Evolutionary conservation across 1,284 basidiomycete species (phyloP).

Genomic region (Volvariella volvacea): DNA sequence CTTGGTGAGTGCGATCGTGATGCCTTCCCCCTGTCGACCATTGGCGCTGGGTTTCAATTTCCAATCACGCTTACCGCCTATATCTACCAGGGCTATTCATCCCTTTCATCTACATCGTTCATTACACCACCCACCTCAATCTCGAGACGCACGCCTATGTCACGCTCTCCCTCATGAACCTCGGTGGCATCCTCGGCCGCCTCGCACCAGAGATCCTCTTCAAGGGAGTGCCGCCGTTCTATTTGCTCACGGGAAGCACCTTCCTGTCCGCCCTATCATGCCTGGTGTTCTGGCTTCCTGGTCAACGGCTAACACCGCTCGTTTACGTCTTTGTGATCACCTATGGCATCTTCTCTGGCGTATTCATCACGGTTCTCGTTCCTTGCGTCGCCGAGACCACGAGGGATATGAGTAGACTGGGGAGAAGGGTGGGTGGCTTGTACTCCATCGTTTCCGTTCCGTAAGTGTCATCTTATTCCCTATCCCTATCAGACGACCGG

Average conservation of each 20-base stretch:
- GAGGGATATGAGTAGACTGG: too few relatives aligned
- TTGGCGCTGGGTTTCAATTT: too few relatives aligned
- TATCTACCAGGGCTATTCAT: slow-evolving; percentile 52
- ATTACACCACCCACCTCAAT: slow-evolving; percentile 38
- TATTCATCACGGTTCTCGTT: slow-evolving; percentile 54
- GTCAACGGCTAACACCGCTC: slow-evolving; percentile 31
- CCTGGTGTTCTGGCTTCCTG: slow-evolving; percentile 50
- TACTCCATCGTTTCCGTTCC: too few relatives aligned
- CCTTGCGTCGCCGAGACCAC: slow-evolving; percentile 62
- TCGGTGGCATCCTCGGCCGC: slow-evolving; percentile 55
- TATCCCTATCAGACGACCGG: too few relatives aligned
- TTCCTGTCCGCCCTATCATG: slow-evolving; percentile 53
- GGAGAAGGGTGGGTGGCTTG: too few relatives aligned
- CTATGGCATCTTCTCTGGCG: slow-evolving; percentile 53
- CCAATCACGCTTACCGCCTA: slow-evolving; percentile 1
- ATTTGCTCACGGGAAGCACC: slow-evolving; percentile 52
- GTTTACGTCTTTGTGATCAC: slow-evolving; percentile 42
- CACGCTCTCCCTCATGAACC: slow-evolving; percentile 58
- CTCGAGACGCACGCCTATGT: slow-evolving; percentile 35
- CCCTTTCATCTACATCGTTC: slow-evolving; percentile 58
- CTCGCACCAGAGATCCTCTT: slow-evolving; percentile 52
- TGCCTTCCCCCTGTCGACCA: too few relatives aligned
- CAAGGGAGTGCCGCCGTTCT: slow-evolving; percentile 35
- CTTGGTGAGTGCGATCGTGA: slow-evolving; percentile 38
- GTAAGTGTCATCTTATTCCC: too few relatives aligned